Evolutionary conservation across 495 filamentous ascomycete species (phyloP), one percentile per base, ranked within the genome.

Genomic region (Hyaloscypha bicolor): DNA sequence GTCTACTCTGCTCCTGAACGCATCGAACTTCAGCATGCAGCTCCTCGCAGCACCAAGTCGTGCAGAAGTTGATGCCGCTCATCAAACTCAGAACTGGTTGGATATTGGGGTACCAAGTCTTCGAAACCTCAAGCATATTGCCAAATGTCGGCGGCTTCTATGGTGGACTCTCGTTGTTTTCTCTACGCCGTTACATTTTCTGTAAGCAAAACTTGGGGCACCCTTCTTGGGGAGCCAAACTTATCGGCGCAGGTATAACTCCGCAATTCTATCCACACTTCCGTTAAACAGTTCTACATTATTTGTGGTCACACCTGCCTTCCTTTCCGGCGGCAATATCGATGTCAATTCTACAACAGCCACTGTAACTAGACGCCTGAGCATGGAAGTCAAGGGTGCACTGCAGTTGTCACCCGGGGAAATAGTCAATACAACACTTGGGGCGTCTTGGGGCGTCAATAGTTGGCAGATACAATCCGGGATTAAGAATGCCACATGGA

Each of bases 11-110:
- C 69, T 82, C 25, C 73, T 82, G 8, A 64, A 68, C 0, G 76
- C 77, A 4, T 78, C 76, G 31, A 84, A 83, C 61, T 48, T 58
- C 6, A 39, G 63, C 45, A 81, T 80, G 79, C 79, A 82, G 63
- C 68, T 76, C 56, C 70, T 80, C 4, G 72, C 72, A 19, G 66
- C 78, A 8, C 79, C 79, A 3, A 78, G 76, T 11, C 72, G 80
- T 9, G 59, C 75, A 55, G 79, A 82, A 31, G 42, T 82, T 31
- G 72, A 81, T 60, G 39, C 21, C 25, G 78, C 77, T 4, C 80
- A 82, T 69, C 52, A 56, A 6, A 45, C 65, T 42, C 55, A 66
- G 0, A 69, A 70, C 11, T 80, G 76, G 78, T 55, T 82, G 39
- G 76, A 76, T 62, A 76, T 82, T 51, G 78, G 78, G 6, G 69